These are phyloP conservation scores for Colletotrichum tanaceti DNA, from an alignment of 2,329 filamentous ascomycete genomes.

Conservation along the genomic window DNA sequence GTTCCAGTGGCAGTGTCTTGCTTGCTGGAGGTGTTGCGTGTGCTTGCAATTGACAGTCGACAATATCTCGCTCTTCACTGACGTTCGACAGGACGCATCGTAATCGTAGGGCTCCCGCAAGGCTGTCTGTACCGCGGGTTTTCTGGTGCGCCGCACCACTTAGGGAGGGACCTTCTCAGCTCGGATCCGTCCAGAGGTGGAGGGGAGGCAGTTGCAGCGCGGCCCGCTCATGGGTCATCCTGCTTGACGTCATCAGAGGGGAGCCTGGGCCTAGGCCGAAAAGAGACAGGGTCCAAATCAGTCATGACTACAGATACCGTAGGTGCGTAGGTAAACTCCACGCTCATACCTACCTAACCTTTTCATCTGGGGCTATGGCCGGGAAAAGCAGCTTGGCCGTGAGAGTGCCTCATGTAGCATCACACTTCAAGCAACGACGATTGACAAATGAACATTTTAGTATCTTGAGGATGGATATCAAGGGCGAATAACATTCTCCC, in stretches of 20 bases:
- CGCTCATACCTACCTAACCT: neutral
- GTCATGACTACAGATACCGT: too few relatives aligned
- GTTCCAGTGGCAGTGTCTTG: neutral
- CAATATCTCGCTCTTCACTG: neutral
- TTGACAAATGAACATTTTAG: conserved; percentile 10
- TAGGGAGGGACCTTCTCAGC: neutral
- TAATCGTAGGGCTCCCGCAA: too few relatives aligned
- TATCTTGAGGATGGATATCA: too few relatives aligned
- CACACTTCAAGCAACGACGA: neutral
- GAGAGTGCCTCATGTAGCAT: neutral
- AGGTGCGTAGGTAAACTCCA: too few relatives aligned
- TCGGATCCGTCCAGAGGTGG: neutral
- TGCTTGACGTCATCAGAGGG: conserved; percentile 23
- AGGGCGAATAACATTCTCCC: neutral
- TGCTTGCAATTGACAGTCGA: neutral
- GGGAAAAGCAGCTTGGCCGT: neutral
- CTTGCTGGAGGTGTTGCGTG: conserved; percentile 1
- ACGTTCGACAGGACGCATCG: neutral
- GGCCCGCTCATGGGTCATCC: conserved; percentile 1
- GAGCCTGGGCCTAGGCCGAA: neutral
- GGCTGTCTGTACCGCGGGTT: neutral
- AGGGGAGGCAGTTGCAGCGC: neutral
- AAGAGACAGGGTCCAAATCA: neutral
- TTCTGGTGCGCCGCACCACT: neutral
- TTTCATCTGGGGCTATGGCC: neutral